Evolutionary conservation across 31 red algal genomes (phyloP), one percentile per base, ranked within the genome.

Genomic region (Bonnemaisonia californica): DNA sequence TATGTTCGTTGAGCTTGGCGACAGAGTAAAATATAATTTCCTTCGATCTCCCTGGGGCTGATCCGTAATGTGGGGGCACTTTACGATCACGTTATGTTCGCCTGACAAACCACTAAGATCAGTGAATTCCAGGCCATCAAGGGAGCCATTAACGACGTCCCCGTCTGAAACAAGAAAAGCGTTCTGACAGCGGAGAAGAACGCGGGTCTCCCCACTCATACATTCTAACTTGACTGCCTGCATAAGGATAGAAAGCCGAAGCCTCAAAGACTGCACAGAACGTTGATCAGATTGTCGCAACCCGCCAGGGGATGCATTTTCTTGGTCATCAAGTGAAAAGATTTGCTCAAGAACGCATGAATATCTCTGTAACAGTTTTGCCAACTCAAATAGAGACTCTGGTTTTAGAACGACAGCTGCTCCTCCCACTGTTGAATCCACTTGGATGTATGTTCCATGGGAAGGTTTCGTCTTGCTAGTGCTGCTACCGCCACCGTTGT

Each of bases 21-120:
- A 37, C 8, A 77, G 8, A 37, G 29, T 77, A 22, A 77, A 77
- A 13, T 47, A 59, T 18, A 77, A 37, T 12, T 27, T 24, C 32
- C 74, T 58, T 21, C 33, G 48, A 32, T 77, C 74, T 21, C 3
- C 11, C 2, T 26, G 74, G 13, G 21, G 2, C 23, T 39, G 31
- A 33, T 28, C 23, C 7, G n/a, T 42, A n/a, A 28, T 22, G 9
- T 27, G 18, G 19, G 24, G 11, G 13, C 28, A 42, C 35, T 18
- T 26, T 36, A 62, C 24, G 22, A 33, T 16, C 21, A 77, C 54
- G 33, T 62, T 58, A 45, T 77, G 45, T 26, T 42, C 18, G 13
- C 54, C 74, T 35, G 74, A 77, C 16, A 77, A 29, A 23, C 1
- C 56, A 29, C 54, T 77, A 13, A 21, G 29, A 60, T 77, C 74